Evolutionary conservation across 306 rosid genomes (phyloP).

Genomic region (Begonia masoniana): DNA sequence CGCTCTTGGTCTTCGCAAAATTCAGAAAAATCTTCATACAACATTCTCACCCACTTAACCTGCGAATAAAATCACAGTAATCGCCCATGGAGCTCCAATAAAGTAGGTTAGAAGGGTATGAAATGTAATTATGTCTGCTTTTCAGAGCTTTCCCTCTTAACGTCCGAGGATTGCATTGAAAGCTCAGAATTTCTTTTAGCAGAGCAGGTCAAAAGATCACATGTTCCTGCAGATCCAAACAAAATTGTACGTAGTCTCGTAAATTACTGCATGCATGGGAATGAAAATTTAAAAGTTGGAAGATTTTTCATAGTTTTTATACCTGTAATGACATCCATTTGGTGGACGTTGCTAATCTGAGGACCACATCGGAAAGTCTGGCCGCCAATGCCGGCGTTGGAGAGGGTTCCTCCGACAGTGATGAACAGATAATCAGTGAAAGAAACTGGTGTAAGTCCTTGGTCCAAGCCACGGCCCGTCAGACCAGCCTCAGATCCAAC

Average conservation of each 20-base stretch:
- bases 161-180: slow-evolving; percentile 73
- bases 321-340: slow-evolving; percentile 72
- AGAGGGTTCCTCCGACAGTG: slow-evolving; percentile 78
- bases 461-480: no score
- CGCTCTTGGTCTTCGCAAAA: slow-evolving; percentile 58
- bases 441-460: slow-evolving; percentile 46
- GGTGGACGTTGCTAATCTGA: slow-evolving; percentile 55
- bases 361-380: slow-evolving; percentile 68
- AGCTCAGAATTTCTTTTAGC: slow-evolving; percentile 25
- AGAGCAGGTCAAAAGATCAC: slow-evolving; percentile 63
- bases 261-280: background rate
- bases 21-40: slow-evolving; percentile 40
- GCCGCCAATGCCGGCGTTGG: slow-evolving; percentile 88
- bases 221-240: slow-evolving; percentile 33
- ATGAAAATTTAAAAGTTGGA: background rate
- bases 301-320: background rate
- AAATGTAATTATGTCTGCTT: background rate
- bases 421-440: slow-evolving; percentile 78
- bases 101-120: no score
- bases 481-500: no score
- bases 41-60: slow-evolving; percentile 60
- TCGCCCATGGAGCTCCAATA: no score
- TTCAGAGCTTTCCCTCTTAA: slow-evolving; percentile 25
- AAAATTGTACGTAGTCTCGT: background rate
- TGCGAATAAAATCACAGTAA: slow-evolving; percentile 27